Evolutionary conservation across 129 eudicot species (phyloP).

Genomic region (Centrapalus pauciflorus): DNA sequence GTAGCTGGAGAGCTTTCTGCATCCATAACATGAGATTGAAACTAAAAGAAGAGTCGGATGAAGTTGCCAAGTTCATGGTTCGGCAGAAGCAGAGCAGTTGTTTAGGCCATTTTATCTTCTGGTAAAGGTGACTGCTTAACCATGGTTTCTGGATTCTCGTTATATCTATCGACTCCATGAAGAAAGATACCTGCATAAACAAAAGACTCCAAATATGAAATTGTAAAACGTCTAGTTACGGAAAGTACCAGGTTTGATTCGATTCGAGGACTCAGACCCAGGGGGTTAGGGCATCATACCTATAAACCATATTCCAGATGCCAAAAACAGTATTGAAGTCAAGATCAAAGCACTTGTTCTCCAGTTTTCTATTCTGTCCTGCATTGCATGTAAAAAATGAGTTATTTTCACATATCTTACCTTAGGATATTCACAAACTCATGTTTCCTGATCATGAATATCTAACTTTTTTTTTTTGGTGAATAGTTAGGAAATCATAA

Average conservation of each 20-base stretch:
- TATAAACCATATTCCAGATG: slow-evolving; percentile 72
- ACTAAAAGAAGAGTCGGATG: background rate
- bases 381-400: slow-evolving; percentile 16
- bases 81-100: background rate
- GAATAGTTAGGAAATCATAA: background rate
- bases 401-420: background rate
- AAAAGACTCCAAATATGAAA: background rate
- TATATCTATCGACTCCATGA: slow-evolving; percentile 12
- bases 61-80: slow-evolving; percentile 11
- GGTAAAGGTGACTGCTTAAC: slow-evolving; percentile 6
- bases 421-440: too few relatives aligned
- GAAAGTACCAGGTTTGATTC: background rate
- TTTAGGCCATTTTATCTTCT: slow-evolving; percentile 1
- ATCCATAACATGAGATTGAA: background rate
- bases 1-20: background rate
- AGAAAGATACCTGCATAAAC: slow-evolving; percentile 13
- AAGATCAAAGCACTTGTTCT: slow-evolving; percentile 63
- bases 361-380: slow-evolving; percentile 82
- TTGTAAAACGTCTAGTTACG: background rate
- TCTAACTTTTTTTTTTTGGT: background rate
- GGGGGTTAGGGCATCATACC: slow-evolving; percentile 29
- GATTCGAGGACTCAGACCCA: background rate
- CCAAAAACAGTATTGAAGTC: slow-evolving; percentile 67
- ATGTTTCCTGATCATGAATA: background rate
- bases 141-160: background rate